These are phyloP conservation scores for Yarrowia sp. DNA, from an alignment of 805 yeast species.

Conservation along the genomic window DNA sequence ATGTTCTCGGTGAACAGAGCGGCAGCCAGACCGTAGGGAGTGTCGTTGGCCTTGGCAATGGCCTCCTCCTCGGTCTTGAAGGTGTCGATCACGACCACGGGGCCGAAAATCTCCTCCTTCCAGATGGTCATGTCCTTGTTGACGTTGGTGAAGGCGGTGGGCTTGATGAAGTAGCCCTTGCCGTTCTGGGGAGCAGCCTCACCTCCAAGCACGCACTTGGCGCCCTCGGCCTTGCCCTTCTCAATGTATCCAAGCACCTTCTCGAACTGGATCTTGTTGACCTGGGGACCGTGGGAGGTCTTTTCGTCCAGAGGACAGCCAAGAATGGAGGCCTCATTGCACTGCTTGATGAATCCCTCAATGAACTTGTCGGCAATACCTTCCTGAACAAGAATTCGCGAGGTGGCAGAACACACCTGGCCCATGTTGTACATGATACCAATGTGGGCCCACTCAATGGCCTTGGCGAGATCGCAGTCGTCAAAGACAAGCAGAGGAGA, in stretches of 20 bases:
- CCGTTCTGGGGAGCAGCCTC: conserved; percentile 57
- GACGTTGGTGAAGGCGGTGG: conserved; percentile 88
- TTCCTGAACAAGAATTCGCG: conserved; percentile 88
- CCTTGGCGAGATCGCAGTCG: conserved; percentile 80
- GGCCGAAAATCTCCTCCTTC: conserved; percentile 93
- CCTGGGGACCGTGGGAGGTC: conserved; percentile 91
- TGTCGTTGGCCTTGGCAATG: conserved; percentile 75
- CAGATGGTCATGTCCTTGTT: conserved; percentile 75
- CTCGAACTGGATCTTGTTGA: conserved; percentile 77
- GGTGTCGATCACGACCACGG: conserved; percentile 84
- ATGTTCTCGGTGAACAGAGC: conserved; percentile 84
- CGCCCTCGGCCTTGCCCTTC: conserved; percentile 83
- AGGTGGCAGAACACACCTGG: conserved; percentile 95
- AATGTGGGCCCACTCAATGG: conserved; percentile 74
- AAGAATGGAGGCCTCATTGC: conserved; percentile 59
- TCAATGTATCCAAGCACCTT: conserved; percentile 80
- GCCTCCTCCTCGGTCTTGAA: conserved; percentile 85
- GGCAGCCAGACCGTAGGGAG: conserved; percentile 76
- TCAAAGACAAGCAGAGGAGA: conserved; percentile 89
- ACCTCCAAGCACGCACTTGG: conserved; percentile 83
- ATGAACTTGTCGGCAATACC: conserved; percentile 79
- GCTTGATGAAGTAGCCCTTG: conserved; percentile 60
- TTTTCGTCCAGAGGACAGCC: conserved; percentile 86
- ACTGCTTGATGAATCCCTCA: conserved; percentile 62
- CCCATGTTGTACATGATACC: conserved; percentile 96